phyloP scores from a whole-genome alignment of 2,329 filamentous ascomycete species.

The Colletotrichum tropicicola region DNA sequence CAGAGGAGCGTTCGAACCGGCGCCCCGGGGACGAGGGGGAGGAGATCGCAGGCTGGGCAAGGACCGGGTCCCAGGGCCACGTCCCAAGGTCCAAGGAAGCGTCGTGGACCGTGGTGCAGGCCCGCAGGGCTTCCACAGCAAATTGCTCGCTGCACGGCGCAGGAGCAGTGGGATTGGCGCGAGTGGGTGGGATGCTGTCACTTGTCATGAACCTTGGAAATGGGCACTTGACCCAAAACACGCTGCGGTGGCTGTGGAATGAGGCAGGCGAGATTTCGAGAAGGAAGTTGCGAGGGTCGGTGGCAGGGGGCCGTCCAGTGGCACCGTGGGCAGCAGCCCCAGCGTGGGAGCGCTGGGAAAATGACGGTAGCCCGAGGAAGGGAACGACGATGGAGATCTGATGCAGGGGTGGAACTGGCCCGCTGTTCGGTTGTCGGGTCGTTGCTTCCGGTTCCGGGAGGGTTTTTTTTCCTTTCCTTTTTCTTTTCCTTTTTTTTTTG shows the following conservation, averaged over 20 bases:
- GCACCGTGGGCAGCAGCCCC: too few relatives aligned
- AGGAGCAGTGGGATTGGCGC: not conserved
- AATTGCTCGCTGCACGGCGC: not conserved
- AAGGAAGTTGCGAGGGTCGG: constrained; percentile 10
- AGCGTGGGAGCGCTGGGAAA: too few relatives aligned
- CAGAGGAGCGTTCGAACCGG: not conserved
- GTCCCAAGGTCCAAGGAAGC: not conserved
- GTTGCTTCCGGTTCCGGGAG: constrained; percentile 7
- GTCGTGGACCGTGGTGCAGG: not conserved
- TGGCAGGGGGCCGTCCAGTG: not conserved
- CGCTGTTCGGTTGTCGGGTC: constrained; percentile 24
- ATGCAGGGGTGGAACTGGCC: constrained; percentile 17
- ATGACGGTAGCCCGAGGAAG: constrained; percentile 17
- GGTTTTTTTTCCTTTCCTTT: too few relatives aligned
- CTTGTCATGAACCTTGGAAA: constrained; percentile 29
- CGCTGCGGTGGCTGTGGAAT: constrained; percentile 9
- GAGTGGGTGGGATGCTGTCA: constrained; percentile 21
- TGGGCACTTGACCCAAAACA: constrained; percentile 6
- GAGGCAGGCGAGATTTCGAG: constrained; percentile 19
- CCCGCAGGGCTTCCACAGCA: not conserved
- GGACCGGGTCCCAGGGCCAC: constrained; percentile 7
- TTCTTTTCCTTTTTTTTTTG: too few relatives aligned
- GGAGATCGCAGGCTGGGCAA: constrained; percentile 3
- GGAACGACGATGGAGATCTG: constrained; percentile 26
- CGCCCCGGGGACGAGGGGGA: not conserved